These are phyloP conservation scores for Lagenidium giganteum DNA, from an alignment of 352 stramenopile genomes.

Conservation along the genomic window DNA sequence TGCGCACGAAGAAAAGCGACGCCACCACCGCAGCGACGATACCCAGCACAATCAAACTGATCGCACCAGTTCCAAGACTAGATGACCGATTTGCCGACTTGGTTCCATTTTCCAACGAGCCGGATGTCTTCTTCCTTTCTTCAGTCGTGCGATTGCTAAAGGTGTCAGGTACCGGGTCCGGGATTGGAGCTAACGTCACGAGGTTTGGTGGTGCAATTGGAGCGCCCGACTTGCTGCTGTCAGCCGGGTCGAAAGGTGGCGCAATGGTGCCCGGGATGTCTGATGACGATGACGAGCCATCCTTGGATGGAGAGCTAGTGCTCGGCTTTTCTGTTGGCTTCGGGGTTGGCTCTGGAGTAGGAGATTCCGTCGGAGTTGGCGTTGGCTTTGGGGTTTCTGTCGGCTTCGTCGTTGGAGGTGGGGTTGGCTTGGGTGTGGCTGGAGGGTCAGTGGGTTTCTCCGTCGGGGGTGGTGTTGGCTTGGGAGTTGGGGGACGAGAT, in stretches of 20 bases:
- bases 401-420: slow-evolving; percentile 7
- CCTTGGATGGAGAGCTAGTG: slow-evolving; percentile 2
- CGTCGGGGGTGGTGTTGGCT: slow-evolving; percentile 5
- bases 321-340: slow-evolving; percentile 2
- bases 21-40: slow-evolving; percentile 36
- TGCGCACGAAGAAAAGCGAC: slow-evolving; percentile 57
- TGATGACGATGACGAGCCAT: background rate
- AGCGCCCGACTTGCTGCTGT: slow-evolving; percentile 2
- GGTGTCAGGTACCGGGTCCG: too few species aligned
- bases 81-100: background rate
- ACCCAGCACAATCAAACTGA: slow-evolving; percentile 42
- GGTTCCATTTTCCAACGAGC: background rate
- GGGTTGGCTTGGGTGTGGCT: slow-evolving; percentile 1
- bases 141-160: too few species aligned
- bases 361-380: slow-evolving; percentile 1
- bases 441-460: slow-evolving; percentile 4
- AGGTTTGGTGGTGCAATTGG: slow-evolving; percentile 4
- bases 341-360: slow-evolving; percentile 5
- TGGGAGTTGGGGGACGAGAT: background rate
- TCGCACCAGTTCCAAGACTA: slow-evolving; percentile 20
- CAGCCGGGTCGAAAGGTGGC: slow-evolving; percentile 8
- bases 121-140: too few species aligned
- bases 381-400: slow-evolving; percentile 5
- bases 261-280: slow-evolving; percentile 1
- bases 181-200: slow-evolving; percentile 7